phyloP scores from a whole-genome alignment of 192 early-diverging fungal species.

The Globomyces pollinis-pini region DNA sequence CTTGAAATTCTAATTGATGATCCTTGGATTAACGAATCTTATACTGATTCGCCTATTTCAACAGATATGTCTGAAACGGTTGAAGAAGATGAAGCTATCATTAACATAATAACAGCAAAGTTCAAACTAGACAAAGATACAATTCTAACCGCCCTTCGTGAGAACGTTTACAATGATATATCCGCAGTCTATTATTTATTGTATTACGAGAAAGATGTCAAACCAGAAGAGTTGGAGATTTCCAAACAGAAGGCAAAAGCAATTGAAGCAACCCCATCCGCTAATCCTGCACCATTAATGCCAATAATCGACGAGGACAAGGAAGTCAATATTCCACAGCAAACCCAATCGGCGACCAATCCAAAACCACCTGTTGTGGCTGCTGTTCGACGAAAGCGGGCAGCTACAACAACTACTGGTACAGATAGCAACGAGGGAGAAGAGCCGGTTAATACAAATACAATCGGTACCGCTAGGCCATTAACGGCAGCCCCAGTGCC shows the following conservation, averaged over 20 bases:
- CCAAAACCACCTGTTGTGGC: not conserved
- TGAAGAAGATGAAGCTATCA: conserved; percentile 46
- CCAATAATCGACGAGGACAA: conserved; percentile 31
- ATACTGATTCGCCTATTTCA: conserved; percentile 40
- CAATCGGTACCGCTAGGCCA: not conserved
- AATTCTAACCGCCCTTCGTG: conserved; percentile 38
- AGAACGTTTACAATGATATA: conserved; percentile 52
- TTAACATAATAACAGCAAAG: conserved; percentile 45
- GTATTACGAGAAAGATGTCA: conserved; percentile 46
- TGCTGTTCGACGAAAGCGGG: not conserved
- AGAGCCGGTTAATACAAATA: not conserved
- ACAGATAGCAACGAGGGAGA: not conserved
- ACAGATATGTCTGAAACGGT: conserved; percentile 37
- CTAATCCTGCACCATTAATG: conserved; percentile 21
- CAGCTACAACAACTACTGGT: not conserved
- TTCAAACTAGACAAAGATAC: conserved; percentile 43
- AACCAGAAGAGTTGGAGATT: not conserved
- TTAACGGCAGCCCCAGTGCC: conserved; percentile 9
- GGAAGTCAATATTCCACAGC: no score
- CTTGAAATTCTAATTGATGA: conserved; percentile 55
- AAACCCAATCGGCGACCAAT: not conserved
- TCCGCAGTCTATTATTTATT: conserved; percentile 54
- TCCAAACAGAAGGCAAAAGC: conserved; percentile 7
- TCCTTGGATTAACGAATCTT: conserved; percentile 55
- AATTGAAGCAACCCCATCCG: conserved; percentile 8